Conservation (phyloP, 2,329 filamentous ascomycete genomes). For the Phoma herbarum region DNA sequence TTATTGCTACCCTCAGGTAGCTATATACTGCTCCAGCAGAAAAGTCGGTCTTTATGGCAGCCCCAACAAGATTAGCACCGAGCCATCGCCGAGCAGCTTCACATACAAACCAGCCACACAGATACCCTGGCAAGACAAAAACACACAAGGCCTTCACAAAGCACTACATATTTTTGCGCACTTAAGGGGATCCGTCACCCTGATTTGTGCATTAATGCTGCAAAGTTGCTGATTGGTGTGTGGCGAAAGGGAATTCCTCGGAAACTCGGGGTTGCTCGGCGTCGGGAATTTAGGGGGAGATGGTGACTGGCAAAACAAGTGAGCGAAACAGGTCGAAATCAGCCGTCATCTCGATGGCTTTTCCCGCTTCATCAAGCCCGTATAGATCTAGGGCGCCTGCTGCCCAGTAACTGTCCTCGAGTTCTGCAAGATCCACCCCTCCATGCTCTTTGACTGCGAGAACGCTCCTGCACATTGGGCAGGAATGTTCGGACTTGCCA, state of each 20-base stretch:
- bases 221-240: slow-evolving; percentile 15
- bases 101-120: not conserved
- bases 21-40: slow-evolving; percentile 7
- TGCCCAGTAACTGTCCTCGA: not conserved
- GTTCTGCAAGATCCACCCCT: too few species aligned
- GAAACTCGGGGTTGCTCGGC: slow-evolving; percentile 17
- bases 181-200: not conserved
- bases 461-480: not conserved
- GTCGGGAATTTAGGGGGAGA: slow-evolving; percentile 9
- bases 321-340: not conserved
- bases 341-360: not conserved
- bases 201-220: slow-evolving; percentile 7
- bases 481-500: not conserved
- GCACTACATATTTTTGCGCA: not conserved
- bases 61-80: slow-evolving; percentile 12
- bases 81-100: slow-evolving; percentile 15
- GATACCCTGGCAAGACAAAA: slow-evolving; percentile 9
- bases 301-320: not conserved
- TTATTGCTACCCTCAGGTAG: not conserved
- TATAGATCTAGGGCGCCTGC: not conserved
- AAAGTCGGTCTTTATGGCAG: not conserved
- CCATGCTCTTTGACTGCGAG: not conserved
- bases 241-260: slow-evolving; percentile 12
- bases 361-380: not conserved
- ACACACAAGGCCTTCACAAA: slow-evolving; percentile 4